Conservation (phyloP, 2,329 filamentous ascomycete genomes). For the Botrytis galanthina region DNA sequence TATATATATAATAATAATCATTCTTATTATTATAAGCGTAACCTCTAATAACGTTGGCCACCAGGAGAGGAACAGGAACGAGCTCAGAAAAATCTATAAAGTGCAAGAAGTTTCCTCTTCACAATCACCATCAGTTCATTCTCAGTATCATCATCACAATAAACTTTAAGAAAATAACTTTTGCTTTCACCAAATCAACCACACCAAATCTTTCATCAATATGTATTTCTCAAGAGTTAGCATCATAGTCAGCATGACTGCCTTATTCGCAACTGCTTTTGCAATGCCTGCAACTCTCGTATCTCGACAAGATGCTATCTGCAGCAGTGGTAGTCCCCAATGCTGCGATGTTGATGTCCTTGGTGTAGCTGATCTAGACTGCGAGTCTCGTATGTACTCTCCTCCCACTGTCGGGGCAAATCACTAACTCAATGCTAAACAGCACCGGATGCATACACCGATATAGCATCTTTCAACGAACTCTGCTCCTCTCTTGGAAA, state of each 20-base stretch:
- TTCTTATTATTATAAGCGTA: too few relatives aligned
- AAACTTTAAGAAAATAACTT: neutral
- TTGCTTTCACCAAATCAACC: neutral
- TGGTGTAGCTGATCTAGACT: constrained; percentile 56
- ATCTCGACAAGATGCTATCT: neutral
- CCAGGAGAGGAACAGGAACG: neutral
- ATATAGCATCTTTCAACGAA: constrained; percentile 42
- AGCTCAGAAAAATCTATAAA: constrained; percentile 4
- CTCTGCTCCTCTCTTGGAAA: constrained; percentile 35
- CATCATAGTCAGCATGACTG: constrained; percentile 20
- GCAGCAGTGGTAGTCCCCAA: constrained; percentile 41
- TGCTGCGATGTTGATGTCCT: constrained; percentile 64
- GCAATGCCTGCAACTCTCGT: constrained; percentile 31
- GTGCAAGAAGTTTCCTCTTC: neutral
- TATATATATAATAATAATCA: too few relatives aligned
- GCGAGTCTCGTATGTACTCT: constrained; percentile 48
- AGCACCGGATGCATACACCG: constrained; percentile 42
- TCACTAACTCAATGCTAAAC: neutral
- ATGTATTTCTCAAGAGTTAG: constrained; percentile 21
- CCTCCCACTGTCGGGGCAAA: neutral
- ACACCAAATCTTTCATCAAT: constrained; percentile 20
- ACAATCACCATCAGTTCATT: neutral
- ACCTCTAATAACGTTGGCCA: too few relatives aligned
- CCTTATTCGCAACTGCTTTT: constrained; percentile 34
- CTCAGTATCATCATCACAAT: neutral